phyloP scores from a whole-genome alignment of 306 rosid genomes.

The Cicer arietinum region DNA sequence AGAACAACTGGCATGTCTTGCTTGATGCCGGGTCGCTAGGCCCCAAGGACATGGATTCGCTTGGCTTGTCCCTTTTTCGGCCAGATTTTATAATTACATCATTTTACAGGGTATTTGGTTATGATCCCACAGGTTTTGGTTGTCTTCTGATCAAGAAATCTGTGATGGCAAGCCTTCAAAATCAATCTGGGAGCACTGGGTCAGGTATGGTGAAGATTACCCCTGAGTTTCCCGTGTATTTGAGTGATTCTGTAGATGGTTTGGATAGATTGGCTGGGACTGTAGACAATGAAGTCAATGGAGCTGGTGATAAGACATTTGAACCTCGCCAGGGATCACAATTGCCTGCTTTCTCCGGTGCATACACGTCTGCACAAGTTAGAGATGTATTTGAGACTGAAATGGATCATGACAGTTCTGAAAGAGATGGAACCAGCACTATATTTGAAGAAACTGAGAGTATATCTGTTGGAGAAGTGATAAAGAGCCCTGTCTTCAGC shows the following conservation, averaged over 20 bases:
- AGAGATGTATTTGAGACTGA: constrained; percentile 92
- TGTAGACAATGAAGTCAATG: constrained; percentile 63
- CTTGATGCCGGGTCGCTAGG: constrained; percentile 98
- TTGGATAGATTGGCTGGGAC: constrained; percentile 71
- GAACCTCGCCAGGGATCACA: constrained; percentile 72
- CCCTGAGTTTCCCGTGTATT: constrained; percentile 85
- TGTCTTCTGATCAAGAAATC: constrained; percentile 94
- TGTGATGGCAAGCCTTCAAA: constrained; percentile 84
- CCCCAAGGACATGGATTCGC: constrained; percentile 99
- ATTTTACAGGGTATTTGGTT: constrained; percentile 93
- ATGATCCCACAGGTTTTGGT: constrained; percentile 97
- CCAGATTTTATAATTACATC: constrained; percentile 96
- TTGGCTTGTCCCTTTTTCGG: constrained; percentile 89
- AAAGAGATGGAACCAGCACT: constrained; percentile 92
- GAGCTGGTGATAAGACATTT: constrained; percentile 57
- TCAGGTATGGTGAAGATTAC: constrained; percentile 96
- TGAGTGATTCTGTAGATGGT: constrained; percentile 88
- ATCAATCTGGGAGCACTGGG: constrained; percentile 86
- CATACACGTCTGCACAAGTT: constrained; percentile 87
- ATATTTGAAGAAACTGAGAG: constrained; percentile 93
- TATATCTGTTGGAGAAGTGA: constrained; percentile 88
- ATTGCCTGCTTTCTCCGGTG: constrained; percentile 96
- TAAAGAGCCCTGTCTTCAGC: constrained; percentile 97
- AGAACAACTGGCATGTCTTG: constrained; percentile 96
- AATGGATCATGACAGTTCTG: constrained; percentile 92